Conservation (phyloP, 2,329 filamentous ascomycete genomes). For the Endocalyx cinctus region DNA sequence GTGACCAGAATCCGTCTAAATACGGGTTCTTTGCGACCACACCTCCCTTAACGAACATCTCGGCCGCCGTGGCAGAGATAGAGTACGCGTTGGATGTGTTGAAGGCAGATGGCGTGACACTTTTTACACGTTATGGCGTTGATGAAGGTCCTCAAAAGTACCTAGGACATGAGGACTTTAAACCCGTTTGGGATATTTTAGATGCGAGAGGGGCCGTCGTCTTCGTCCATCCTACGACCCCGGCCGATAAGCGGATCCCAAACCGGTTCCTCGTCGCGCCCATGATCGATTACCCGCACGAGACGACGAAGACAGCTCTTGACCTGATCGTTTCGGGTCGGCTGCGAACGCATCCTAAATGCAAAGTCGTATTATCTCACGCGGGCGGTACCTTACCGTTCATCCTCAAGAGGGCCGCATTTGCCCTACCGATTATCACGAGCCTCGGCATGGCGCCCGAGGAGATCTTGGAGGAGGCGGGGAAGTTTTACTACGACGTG, state of each 20-base stretch:
- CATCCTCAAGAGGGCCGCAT: no score
- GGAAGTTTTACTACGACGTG: no score
- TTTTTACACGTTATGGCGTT: background rate
- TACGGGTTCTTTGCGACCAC: background rate
- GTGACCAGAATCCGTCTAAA: background rate
- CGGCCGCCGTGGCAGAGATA: background rate
- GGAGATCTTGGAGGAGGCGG: no score
- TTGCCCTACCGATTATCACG: no score
- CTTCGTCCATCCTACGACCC: background rate
- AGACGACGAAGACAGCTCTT: background rate
- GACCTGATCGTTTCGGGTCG: no score
- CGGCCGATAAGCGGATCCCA: background rate
- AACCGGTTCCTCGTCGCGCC: background rate
- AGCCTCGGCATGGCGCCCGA: no score
- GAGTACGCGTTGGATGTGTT: background rate
- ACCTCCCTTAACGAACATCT: background rate
- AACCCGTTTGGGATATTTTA: background rate
- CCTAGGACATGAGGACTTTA: background rate
- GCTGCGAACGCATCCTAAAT: no score
- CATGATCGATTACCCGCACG: background rate
- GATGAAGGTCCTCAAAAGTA: no score
- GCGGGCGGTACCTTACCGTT: no score
- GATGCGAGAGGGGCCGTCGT: background rate
- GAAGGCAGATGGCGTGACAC: background rate
- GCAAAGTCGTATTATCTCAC: no score